Percentiles rank a stretch among this genome's conserved stretches.
Conservation (phyloP, 2,329 filamentous ascomycete genomes). For the Phaeophleospora eucalypticola region DNA sequence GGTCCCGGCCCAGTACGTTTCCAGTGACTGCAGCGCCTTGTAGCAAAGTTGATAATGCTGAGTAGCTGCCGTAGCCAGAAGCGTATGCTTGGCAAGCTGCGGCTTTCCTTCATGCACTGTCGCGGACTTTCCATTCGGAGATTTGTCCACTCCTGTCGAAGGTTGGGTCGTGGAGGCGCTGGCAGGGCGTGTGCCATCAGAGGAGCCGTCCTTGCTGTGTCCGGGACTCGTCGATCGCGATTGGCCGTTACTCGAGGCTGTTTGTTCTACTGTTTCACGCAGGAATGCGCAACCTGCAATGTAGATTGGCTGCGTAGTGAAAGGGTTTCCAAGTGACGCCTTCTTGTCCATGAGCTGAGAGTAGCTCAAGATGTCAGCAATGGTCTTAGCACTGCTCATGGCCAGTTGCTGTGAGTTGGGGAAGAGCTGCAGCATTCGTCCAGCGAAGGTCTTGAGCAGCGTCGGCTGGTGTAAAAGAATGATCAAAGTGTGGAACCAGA, state of each 20-base stretch:
- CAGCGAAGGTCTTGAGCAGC: slow-evolving; percentile 70
- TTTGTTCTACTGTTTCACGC: slow-evolving; percentile 71
- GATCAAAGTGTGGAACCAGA: slow-evolving; percentile 85
- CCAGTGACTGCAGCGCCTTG: slow-evolving; percentile 74
- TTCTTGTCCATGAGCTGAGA: slow-evolving; percentile 81
- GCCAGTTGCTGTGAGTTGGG: slow-evolving; percentile 75
- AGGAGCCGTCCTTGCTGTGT: slow-evolving; percentile 7
- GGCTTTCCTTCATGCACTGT: slow-evolving; percentile 26
- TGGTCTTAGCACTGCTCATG: slow-evolving; percentile 88
- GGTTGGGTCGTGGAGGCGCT: no score
- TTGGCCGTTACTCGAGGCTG: slow-evolving; percentile 56
- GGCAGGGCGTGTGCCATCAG: slow-evolving; percentile 11
- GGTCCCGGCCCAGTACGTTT: slow-evolving; percentile 80
- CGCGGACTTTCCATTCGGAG: slow-evolving; percentile 11
- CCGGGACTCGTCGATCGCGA: slow-evolving; percentile 50
- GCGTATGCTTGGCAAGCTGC: slow-evolving; percentile 61
- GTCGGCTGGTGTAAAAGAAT: slow-evolving; percentile 82
- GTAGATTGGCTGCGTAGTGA: slow-evolving; percentile 83
- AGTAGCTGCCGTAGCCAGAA: slow-evolving; percentile 75
- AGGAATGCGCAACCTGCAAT: slow-evolving; percentile 86
- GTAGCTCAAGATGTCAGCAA: slow-evolving; percentile 82
- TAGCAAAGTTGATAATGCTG: slow-evolving; percentile 87
- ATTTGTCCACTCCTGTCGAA: no score
- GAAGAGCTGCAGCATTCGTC: slow-evolving; percentile 65
- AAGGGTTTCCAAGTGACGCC: slow-evolving; percentile 82